phyloP scores from a whole-genome alignment of 1,284 basidiomycete genomes.

The Somion occarium region DNA sequence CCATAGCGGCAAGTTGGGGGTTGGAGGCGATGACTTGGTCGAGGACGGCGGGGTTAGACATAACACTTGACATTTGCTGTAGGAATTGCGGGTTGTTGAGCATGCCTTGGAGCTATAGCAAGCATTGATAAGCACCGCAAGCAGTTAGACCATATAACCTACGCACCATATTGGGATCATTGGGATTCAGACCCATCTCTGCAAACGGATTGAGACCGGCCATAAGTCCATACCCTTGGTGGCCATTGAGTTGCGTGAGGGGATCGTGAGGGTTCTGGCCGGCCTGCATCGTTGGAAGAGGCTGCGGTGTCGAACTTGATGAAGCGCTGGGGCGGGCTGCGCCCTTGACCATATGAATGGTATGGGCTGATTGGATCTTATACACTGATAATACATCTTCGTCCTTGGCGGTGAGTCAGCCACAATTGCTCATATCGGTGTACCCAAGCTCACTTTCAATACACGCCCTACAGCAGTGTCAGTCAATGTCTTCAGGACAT shows the following conservation, averaged over 20 bases:
- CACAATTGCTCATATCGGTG: slow-evolving; percentile 1
- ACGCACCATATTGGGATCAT: slow-evolving; percentile 86
- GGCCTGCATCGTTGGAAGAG: slow-evolving; percentile 74
- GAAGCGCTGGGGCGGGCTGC: slow-evolving; percentile 49
- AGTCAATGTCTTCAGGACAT: background rate
- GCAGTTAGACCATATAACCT: background rate
- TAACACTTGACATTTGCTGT: slow-evolving; percentile 25
- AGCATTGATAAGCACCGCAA: background rate
- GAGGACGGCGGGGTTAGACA: slow-evolving; percentile 42
- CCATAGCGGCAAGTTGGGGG: slow-evolving; percentile 77
- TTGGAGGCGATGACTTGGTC: slow-evolving; percentile 82
- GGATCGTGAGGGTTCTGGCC: slow-evolving; percentile 81
- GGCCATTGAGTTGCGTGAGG: slow-evolving; percentile 69
- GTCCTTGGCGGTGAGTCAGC: slow-evolving; percentile 67
- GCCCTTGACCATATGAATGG: slow-evolving; percentile 93
- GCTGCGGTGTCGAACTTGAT: slow-evolving; percentile 29
- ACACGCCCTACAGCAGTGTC: slow-evolving; percentile 49
- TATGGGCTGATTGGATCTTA: slow-evolving; percentile 85
- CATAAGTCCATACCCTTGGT: slow-evolving; percentile 67
- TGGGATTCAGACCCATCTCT: slow-evolving; percentile 79
- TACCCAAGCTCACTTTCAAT: slow-evolving; percentile 49
- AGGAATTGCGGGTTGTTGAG: slow-evolving; percentile 58
- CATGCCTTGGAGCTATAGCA: slow-evolving; percentile 69
- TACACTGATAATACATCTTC: slow-evolving; percentile 79
- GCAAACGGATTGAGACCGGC: slow-evolving; percentile 86